Evolutionary conservation across 179 eudicot species (phyloP).

Genomic region (Camellia oleifera): DNA sequence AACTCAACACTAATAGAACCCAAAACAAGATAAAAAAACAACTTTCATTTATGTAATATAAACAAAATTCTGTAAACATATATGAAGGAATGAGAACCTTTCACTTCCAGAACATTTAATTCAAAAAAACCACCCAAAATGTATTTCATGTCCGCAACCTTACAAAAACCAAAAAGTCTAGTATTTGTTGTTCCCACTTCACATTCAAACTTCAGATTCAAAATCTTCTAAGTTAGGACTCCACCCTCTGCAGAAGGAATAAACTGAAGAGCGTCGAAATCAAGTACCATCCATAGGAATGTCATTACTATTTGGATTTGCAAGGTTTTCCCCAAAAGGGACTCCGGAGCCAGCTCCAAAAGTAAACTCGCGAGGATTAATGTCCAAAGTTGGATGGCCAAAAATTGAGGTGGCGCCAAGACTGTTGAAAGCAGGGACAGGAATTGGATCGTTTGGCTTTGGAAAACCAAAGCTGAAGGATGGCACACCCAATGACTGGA

Average conservation of each 20-base stretch:
- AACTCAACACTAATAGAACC: too few relatives aligned
- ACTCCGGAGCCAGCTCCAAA: slow-evolving; percentile 55
- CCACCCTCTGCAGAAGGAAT: not conserved
- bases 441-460: slow-evolving; percentile 37
- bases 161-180: slow-evolving; percentile 5
- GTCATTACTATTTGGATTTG: slow-evolving; percentile 43
- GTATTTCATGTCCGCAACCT: slow-evolving; percentile 18
- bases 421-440: slow-evolving; percentile 52
- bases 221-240: slow-evolving; percentile 9
- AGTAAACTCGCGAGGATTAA: slow-evolving; percentile 62
- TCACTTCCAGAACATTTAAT: not conserved
- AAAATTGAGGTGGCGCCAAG: slow-evolving; percentile 50
- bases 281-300: slow-evolving; percentile 69
- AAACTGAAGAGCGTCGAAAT: slow-evolving; percentile 14
- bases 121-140: slow-evolving; percentile 4
- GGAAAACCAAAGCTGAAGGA: slow-evolving; percentile 72
- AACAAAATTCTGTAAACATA: too few relatives aligned
- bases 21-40: too few relatives aligned
- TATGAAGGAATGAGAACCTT: slow-evolving; percentile 10
- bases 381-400: slow-evolving; percentile 37
- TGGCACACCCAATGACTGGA: slow-evolving; percentile 27
- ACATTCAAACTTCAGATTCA: slow-evolving; percentile 19
- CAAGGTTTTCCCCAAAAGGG: slow-evolving; percentile 22
- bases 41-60: too few relatives aligned
- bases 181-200: slow-evolving; percentile 5